phyloP scores from a whole-genome alignment of 257 asterid genomes.

The Catharanthus roseus region DNA sequence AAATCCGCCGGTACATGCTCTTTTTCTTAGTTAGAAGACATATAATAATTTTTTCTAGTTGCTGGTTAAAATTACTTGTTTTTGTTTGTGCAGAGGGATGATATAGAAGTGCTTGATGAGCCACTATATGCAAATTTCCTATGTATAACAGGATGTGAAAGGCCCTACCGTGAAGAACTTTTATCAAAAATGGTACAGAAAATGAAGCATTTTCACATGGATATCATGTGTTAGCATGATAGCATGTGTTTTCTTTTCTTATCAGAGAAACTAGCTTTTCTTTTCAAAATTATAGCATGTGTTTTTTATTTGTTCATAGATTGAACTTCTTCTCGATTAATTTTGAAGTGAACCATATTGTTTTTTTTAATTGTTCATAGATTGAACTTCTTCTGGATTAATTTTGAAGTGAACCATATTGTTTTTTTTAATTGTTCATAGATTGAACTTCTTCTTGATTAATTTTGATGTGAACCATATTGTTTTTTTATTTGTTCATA shows the following conservation, averaged over 20 bases:
- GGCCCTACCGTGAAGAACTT: conserved; percentile 64
- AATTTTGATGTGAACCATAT: not conserved
- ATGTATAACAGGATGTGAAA: conserved; percentile 48
- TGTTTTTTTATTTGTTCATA: not conserved
- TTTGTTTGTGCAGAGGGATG: conserved; percentile 59
- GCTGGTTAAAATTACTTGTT: not conserved
- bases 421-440: not conserved
- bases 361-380: not conserved
- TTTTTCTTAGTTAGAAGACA: not conserved
- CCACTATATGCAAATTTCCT: conserved; percentile 66
- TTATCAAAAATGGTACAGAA: conserved; percentile 48
- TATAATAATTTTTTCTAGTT: not conserved
- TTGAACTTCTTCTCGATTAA: no score
- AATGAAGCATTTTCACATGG: not conserved
- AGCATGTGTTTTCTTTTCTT: no score
- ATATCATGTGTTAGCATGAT: no score
- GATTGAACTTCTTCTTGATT: not conserved
- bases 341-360: not conserved
- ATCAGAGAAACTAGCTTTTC: not conserved
- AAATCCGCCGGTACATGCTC: not conserved
- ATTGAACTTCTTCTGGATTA: not conserved
- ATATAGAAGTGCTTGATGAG: conserved; percentile 75
- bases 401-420: not conserved
- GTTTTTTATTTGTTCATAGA: no score
- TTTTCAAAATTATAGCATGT: not conserved